Conservation (phyloP, 73 alveolate genomes). For the Paraurostyla sp. region DNA sequence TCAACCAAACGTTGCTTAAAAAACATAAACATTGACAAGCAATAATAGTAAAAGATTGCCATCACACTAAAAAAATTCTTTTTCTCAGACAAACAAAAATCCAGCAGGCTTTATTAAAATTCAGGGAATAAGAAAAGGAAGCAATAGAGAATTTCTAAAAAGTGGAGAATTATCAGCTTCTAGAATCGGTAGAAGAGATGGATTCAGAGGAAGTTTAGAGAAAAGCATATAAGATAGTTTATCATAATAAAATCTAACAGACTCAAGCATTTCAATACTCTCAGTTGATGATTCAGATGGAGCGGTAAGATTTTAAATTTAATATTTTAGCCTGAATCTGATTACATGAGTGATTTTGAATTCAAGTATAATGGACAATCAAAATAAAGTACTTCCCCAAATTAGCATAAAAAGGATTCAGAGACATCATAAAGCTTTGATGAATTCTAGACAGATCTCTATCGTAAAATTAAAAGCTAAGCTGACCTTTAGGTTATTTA, state of each 20-base stretch:
- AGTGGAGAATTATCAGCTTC: not conserved
- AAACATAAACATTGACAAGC: no score
- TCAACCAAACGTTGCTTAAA: no score
- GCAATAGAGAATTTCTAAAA: no score
- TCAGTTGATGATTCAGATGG: not conserved
- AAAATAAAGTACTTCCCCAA: not conserved
- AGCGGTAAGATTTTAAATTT: not conserved
- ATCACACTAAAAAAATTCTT: no score
- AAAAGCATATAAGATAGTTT: not conserved
- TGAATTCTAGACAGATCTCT: not conserved
- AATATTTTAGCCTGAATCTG: not conserved
- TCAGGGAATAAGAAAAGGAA: no score
- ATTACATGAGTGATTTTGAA: not conserved
- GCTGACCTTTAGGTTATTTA: not conserved
- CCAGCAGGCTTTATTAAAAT: no score
- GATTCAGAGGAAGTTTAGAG: not conserved
- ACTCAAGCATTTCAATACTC: not conserved
- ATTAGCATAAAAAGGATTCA: not conserved
- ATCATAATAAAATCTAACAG: not conserved
- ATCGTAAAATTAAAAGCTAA: not conserved
- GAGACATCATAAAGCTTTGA: not conserved
- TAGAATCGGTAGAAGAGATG: constrained; percentile 21
- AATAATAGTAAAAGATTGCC: no score
- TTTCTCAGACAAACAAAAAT: no score
- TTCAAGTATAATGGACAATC: not conserved